Conservation (phyloP, 2,329 filamentous ascomycete genomes). For the Penicillium capsulatum region DNA sequence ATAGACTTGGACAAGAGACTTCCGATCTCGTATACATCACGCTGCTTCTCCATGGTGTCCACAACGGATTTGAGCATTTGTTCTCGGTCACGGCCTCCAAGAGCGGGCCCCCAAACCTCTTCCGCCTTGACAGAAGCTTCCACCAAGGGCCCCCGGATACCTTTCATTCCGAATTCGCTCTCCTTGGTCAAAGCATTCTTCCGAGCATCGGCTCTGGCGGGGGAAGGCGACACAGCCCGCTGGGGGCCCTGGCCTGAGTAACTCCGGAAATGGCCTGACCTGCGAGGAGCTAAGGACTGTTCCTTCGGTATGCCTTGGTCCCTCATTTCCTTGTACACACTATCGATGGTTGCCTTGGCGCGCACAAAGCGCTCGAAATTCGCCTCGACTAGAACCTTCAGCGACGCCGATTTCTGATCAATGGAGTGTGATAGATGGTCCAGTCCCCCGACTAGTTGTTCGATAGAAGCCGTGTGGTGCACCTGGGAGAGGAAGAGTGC, state of each 20-base stretch:
- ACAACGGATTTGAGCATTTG: constrained; percentile 76
- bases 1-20: constrained; percentile 76
- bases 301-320: constrained; percentile 59
- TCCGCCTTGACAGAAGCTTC: constrained; percentile 93
- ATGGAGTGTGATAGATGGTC: constrained; percentile 86
- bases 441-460: constrained; percentile 73
- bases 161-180: constrained; percentile 82
- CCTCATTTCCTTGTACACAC: constrained; percentile 95
- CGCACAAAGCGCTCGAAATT: constrained; percentile 98
- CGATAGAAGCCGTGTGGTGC: constrained; percentile 79
- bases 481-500: constrained; percentile 87
- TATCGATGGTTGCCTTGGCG: constrained; percentile 96
- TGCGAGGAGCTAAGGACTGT: constrained; percentile 55
- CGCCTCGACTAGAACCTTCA: constrained; percentile 93
- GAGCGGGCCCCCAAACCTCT: constrained; percentile 92
- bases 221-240: constrained; percentile 37
- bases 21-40: constrained; percentile 76
- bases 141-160: constrained; percentile 80
- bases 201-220: constrained; percentile 55
- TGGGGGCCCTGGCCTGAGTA: constrained; percentile 46
- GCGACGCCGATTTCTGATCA: constrained; percentile 92
- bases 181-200: constrained; percentile 92
- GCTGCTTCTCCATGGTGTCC: constrained; percentile 70
- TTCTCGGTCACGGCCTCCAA: constrained; percentile 88
- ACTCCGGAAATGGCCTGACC: constrained; percentile 57